Conservation (phyloP, 2,329 filamentous ascomycete genomes). For the Immersiporthe knoxdaviesiana region DNA sequence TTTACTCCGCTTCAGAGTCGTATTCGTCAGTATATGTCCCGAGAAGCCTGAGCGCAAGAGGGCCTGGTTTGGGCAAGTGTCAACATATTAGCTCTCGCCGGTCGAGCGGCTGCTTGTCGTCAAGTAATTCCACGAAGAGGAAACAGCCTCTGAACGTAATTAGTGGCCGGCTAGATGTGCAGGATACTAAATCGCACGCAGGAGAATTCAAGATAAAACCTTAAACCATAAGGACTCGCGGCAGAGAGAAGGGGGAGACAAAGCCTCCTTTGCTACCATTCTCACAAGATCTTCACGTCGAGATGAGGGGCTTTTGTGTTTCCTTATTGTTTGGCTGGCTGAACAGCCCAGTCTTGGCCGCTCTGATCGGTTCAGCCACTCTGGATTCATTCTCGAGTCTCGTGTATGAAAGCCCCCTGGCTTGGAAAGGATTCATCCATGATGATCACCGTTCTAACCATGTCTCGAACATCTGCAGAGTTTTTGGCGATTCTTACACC, state of each 20-base stretch:
- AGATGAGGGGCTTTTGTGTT: background rate
- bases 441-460: background rate
- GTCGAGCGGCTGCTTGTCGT: background rate
- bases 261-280: no score
- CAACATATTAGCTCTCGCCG: background rate
- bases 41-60: background rate
- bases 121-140: background rate
- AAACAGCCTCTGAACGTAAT: no score
- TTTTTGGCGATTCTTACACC: constrained; percentile 28
- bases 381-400: constrained; percentile 22
- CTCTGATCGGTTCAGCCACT: constrained; percentile 23
- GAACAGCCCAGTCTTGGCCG: constrained; percentile 6
- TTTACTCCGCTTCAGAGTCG: constrained; percentile 6
- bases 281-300: background rate
- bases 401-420: constrained; percentile 18
- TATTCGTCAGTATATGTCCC: constrained; percentile 14
- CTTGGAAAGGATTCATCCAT: no score
- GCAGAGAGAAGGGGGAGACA: no score
- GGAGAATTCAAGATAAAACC: background rate
- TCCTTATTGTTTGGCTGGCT: background rate
- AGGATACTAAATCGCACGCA: background rate
- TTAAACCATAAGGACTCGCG: no score
- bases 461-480: background rate
- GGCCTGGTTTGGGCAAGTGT: background rate
- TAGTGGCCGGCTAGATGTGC: background rate